These are phyloP conservation scores for Yarrowia alimentaria DNA, from an alignment of 805 yeast species.

Conservation along the genomic window DNA sequence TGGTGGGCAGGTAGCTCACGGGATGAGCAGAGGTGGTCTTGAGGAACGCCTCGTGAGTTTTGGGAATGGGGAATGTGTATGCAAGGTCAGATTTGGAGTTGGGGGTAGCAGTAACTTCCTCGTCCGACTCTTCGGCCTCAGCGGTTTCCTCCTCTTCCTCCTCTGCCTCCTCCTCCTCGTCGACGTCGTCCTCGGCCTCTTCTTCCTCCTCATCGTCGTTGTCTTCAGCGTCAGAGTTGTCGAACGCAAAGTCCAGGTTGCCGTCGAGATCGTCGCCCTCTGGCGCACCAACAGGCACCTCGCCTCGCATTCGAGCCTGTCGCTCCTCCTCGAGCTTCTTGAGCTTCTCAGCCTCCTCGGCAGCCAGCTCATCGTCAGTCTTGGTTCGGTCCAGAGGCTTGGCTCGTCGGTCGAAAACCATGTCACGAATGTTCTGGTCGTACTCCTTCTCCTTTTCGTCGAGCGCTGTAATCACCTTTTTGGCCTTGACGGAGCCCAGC, in stretches of 20 bases:
- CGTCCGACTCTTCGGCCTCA: background rate
- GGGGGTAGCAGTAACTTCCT: background rate
- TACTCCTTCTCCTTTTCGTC: conserved; percentile 36
- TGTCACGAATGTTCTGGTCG: conserved; percentile 42
- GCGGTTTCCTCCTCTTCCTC: conserved; percentile 51
- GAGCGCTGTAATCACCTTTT: conserved; percentile 8
- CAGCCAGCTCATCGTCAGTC: conserved; percentile 44
- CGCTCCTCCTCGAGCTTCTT: conserved; percentile 41
- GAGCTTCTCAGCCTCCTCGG: conserved; percentile 39
- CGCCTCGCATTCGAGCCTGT: conserved; percentile 42
- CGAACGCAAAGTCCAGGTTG: conserved; percentile 27
- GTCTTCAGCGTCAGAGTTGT: conserved; percentile 25
- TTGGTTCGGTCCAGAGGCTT: conserved; percentile 45
- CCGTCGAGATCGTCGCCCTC: conserved; percentile 39
- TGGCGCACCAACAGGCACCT: conserved; percentile 31
- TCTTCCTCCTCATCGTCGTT: conserved; percentile 34
- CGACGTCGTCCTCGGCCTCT: conserved; percentile 32
- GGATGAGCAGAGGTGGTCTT: conserved; percentile 33
- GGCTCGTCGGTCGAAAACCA: conserved; percentile 45
- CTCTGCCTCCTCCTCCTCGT: background rate
- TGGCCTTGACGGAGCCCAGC: conserved; percentile 31
- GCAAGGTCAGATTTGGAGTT: conserved; percentile 28
- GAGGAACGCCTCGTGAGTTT: conserved; percentile 62
- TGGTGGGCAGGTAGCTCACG: conserved; percentile 35
- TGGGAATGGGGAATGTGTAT: conserved; percentile 48